A percentile compares a stretch with the other conserved stretches of the same genome.
Conservation (phyloP, 306 rosid genomes). For the Cucurbita argyrosperma region DNA sequence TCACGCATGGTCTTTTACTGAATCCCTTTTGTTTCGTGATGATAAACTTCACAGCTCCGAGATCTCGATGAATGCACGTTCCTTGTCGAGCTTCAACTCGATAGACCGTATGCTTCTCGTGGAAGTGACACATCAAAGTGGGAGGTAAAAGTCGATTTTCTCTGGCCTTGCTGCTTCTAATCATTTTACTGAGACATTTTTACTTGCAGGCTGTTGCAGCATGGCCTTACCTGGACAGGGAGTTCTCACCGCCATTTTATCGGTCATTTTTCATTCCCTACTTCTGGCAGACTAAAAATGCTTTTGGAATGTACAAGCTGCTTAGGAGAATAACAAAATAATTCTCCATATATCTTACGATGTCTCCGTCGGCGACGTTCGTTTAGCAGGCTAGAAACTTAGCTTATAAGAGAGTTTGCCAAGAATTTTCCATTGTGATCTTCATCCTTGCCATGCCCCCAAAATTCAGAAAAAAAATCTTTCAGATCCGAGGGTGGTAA, state of each 20-base stretch:
- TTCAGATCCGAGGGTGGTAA: neutral
- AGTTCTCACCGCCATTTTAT: conserved; percentile 67
- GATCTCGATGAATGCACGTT: conserved; percentile 63
- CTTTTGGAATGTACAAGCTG: conserved; percentile 84
- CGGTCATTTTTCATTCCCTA: conserved; percentile 87
- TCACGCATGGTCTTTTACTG: neutral
- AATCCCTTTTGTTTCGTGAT: neutral
- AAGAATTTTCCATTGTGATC: neutral
- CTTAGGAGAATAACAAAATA: conserved; percentile 40
- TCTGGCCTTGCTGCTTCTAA: neutral
- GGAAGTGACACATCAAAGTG: conserved; percentile 73
- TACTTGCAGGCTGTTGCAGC: conserved; percentile 56
- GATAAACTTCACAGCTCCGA: conserved; percentile 35
- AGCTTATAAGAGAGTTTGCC: neutral
- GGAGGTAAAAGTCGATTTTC: conserved; percentile 48
- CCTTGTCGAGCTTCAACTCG: conserved; percentile 84
- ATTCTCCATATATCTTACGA: neutral
- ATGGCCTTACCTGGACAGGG: conserved; percentile 77
- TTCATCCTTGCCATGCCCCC: neutral
- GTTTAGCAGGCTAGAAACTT: no score
- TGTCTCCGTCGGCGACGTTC: no score
- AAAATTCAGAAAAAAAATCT: neutral
- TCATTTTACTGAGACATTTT: neutral
- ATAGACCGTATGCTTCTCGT: conserved; percentile 63
- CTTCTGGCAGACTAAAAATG: conserved; percentile 79